These are phyloP conservation scores for Saccharomyces hybrid DNA, from an alignment of 1,139 yeast species.

Conservation along the genomic window DNA sequence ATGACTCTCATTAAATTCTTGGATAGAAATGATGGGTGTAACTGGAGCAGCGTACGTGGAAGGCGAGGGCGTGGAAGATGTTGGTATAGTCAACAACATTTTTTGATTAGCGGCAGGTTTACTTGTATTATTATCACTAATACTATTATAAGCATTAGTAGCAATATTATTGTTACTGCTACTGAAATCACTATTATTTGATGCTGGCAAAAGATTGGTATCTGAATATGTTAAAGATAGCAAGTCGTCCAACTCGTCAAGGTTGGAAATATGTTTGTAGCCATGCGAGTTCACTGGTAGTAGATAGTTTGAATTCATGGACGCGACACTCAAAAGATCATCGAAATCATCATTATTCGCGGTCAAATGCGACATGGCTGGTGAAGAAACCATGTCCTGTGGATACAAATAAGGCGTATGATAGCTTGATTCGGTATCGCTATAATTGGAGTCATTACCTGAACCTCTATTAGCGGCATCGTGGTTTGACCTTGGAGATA, in stretches of 20 bases:
- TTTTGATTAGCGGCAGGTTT: neutral
- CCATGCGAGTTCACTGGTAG: slow-evolving; percentile 23
- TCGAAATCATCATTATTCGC: slow-evolving; percentile 25
- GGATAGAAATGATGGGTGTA: slow-evolving; percentile 24
- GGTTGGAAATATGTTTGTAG: slow-evolving; percentile 17
- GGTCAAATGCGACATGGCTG: slow-evolving; percentile 18
- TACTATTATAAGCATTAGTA: neutral
- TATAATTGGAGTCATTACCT: slow-evolving; percentile 2
- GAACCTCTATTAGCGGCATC: neutral
- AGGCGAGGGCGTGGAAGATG: slow-evolving; percentile 2
- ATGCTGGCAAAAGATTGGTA: neutral
- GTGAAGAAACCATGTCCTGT: slow-evolving; percentile 14
- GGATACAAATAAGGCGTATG: slow-evolving; percentile 11
- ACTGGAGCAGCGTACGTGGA: slow-evolving; percentile 6
- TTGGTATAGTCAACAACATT: neutral
- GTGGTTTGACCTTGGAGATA: slow-evolving; percentile 2
- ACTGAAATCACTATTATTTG: neutral
- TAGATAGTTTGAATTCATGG: slow-evolving; percentile 19
- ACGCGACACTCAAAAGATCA: slow-evolving; percentile 26
- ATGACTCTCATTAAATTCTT: slow-evolving; percentile 16
- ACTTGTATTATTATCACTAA: neutral
- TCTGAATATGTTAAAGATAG: slow-evolving; percentile 5
- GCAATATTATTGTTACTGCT: neutral
- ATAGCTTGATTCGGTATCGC: slow-evolving; percentile 1
- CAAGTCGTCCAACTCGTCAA: slow-evolving; percentile 19